Evolutionary conservation across 2,329 filamentous ascomycete genomes (phyloP).

Genomic region (Xylaria sp.): DNA sequence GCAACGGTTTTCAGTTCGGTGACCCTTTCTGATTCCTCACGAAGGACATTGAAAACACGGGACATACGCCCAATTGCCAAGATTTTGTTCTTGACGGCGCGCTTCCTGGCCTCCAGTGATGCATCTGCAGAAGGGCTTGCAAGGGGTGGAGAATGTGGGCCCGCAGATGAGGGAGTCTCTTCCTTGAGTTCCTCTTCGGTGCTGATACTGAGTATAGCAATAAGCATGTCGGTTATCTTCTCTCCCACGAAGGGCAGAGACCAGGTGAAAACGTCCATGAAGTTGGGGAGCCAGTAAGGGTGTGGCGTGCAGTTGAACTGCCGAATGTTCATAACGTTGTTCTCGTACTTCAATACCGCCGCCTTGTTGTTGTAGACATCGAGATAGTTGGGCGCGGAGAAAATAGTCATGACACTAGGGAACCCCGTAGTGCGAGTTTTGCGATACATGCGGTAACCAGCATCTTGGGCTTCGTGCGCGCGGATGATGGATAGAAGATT

Average conservation of each 20-base stretch:
- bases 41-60: slow-evolving; percentile 96
- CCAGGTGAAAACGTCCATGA: slow-evolving; percentile 99
- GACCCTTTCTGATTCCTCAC: slow-evolving; percentile 95
- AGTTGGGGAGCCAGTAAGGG: slow-evolving; percentile 99
- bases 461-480: slow-evolving; percentile 97
- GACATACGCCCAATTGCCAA: slow-evolving; percentile 95
- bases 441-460: slow-evolving; percentile 98
- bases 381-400: slow-evolving; percentile 97
- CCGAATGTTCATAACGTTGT: slow-evolving; percentile 99
- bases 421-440: slow-evolving; percentile 98
- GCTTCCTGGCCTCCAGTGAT: slow-evolving; percentile 90
- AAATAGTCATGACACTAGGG: slow-evolving; percentile 99
- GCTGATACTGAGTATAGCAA: slow-evolving; percentile 96
- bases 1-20: slow-evolving; percentile 98
- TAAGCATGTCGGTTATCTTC: slow-evolving; percentile 99
- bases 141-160: slow-evolving; percentile 78
- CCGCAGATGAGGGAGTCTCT: slow-evolving; percentile 78
- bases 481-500: slow-evolving; percentile 97
- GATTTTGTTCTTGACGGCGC: slow-evolving; percentile 99
- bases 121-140: slow-evolving; percentile 70
- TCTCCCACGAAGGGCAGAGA: slow-evolving; percentile 98
- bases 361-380: slow-evolving; percentile 99
- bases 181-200: slow-evolving; percentile 98
- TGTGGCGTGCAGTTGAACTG: slow-evolving; percentile 99
- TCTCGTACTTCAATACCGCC: slow-evolving; percentile 98